phyloP scores from a whole-genome alignment of 2,329 filamentous ascomycete genomes.

The Aureobasidium melanogenum region DNA sequence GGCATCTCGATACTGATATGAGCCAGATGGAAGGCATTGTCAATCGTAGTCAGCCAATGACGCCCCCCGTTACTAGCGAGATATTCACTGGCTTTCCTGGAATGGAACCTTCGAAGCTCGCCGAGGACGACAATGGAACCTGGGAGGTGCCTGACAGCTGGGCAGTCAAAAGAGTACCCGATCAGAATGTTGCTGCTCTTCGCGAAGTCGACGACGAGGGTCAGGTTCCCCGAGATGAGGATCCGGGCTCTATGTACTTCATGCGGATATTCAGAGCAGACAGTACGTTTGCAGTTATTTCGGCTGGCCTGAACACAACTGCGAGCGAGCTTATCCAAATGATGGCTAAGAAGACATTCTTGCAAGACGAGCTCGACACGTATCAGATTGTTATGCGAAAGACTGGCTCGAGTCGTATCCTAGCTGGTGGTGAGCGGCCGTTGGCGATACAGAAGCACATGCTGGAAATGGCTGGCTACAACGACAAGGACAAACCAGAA shows the following conservation, averaged over 20 bases:
- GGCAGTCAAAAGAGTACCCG: slow-evolving; percentile 69
- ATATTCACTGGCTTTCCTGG: slow-evolving; percentile 35
- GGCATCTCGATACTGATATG: slow-evolving; percentile 78
- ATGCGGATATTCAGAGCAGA: slow-evolving; percentile 93
- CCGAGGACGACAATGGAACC: slow-evolving; percentile 34
- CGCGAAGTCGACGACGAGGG: slow-evolving; percentile 60
- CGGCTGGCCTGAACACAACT: slow-evolving; percentile 71
- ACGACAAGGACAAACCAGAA: slow-evolving; percentile 75
- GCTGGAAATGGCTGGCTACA: slow-evolving; percentile 85
- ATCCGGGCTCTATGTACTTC: slow-evolving; percentile 71
- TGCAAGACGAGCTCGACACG: slow-evolving; percentile 82
- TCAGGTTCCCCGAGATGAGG: slow-evolving; percentile 55
- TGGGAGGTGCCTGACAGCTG: slow-evolving; percentile 97
- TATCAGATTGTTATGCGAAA: slow-evolving; percentile 95
- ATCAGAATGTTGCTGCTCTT: slow-evolving; percentile 52
- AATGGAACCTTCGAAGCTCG: slow-evolving; percentile 16
- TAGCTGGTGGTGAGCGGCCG: slow-evolving; percentile 70
- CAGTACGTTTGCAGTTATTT: slow-evolving; percentile 87
- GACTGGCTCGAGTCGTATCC: slow-evolving; percentile 77
- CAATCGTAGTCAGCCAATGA: slow-evolving; percentile 48
- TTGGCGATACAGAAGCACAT: slow-evolving; percentile 86
- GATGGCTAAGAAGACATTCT: slow-evolving; percentile 86
- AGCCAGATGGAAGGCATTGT: slow-evolving; percentile 88
- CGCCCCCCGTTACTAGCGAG: slow-evolving; percentile 49
- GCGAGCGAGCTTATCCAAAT: slow-evolving; percentile 83